Evolutionary conservation across 768 basidiomycete species (phyloP).

Genomic region (Mrakia hoshinonis): DNA sequence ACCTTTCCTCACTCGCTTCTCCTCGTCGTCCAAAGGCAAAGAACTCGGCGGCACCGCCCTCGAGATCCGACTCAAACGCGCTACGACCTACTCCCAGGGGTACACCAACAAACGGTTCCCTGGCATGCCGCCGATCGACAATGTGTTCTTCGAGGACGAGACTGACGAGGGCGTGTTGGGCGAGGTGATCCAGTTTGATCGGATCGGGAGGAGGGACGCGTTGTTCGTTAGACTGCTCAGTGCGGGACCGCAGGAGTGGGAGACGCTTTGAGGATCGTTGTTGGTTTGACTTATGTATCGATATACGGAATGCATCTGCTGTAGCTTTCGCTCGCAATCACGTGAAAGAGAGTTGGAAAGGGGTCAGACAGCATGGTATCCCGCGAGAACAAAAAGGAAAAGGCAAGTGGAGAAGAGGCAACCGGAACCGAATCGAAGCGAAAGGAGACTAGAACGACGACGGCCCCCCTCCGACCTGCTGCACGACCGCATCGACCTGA

Average conservation of each 20-base stretch:
- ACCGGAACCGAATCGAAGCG: no score
- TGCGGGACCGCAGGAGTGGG: slow-evolving; percentile 42
- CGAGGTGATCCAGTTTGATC: slow-evolving; percentile 38
- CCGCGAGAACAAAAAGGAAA: no score
- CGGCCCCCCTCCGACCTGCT: slow-evolving; percentile 5
- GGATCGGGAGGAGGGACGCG: slow-evolving; percentile 42
- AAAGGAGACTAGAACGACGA: not conserved
- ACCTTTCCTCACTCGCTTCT: not conserved
- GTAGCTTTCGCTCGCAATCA: no score
- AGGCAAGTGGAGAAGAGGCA: no score
- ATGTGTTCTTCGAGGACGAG: slow-evolving; percentile 28
- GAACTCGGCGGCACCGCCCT: slow-evolving; percentile 43
- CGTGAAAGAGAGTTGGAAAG: no score
- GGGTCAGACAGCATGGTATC: no score
- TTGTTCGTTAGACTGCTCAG: slow-evolving; percentile 41
- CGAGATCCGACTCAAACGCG: slow-evolving; percentile 40
- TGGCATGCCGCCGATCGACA: not conserved
- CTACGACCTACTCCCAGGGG: slow-evolving; percentile 31
- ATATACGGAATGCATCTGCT: no score
- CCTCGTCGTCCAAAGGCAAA: slow-evolving; percentile 35
- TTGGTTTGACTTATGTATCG: no score
- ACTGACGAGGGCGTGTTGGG: slow-evolving; percentile 35
- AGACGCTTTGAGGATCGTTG: slow-evolving; percentile 40
- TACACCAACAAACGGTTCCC: slow-evolving; percentile 16
- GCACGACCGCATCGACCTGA: not conserved